These are phyloP conservation scores for Termitomyces sp. DNA, from an alignment of 768 basidiomycete genomes.

Conservation along the genomic window DNA sequence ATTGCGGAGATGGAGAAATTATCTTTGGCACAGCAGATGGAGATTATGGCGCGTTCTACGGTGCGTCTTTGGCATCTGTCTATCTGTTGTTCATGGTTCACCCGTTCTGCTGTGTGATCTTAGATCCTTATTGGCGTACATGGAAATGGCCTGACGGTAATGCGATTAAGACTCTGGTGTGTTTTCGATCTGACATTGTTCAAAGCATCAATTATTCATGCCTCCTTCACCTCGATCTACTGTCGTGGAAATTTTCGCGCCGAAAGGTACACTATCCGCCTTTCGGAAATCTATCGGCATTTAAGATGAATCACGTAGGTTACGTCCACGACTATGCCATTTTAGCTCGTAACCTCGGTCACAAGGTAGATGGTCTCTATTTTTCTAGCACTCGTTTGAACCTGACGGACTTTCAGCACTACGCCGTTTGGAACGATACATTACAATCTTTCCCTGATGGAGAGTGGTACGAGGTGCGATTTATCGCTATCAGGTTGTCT, in stretches of 20 bases:
- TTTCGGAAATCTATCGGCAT: not conserved
- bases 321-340: conserved; percentile 38
- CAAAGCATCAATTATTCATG: conserved; percentile 60
- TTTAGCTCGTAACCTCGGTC: conserved; percentile 38
- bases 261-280: conserved; percentile 32
- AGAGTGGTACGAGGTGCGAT: conserved; percentile 21
- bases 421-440: conserved; percentile 66
- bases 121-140: conserved; percentile 62
- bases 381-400: not conserved
- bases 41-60: conserved; percentile 54
- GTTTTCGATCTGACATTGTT: not conserved
- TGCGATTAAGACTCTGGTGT: not conserved
- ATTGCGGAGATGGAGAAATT: conserved; percentile 33
- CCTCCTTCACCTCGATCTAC: conserved; percentile 54
- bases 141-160: conserved; percentile 63
- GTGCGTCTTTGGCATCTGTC: conserved; percentile 26
- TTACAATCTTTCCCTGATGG: conserved; percentile 30
- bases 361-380: conserved; percentile 20
- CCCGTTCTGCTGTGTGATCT: not conserved
- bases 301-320: conserved; percentile 16
- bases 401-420: conserved; percentile 31
- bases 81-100: not conserved
- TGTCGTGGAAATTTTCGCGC: conserved; percentile 66
- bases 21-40: conserved; percentile 57
- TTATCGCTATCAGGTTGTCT: not conserved